Conservation (phyloP, 805 yeast species). For the Pichia kluyveri region DNA sequence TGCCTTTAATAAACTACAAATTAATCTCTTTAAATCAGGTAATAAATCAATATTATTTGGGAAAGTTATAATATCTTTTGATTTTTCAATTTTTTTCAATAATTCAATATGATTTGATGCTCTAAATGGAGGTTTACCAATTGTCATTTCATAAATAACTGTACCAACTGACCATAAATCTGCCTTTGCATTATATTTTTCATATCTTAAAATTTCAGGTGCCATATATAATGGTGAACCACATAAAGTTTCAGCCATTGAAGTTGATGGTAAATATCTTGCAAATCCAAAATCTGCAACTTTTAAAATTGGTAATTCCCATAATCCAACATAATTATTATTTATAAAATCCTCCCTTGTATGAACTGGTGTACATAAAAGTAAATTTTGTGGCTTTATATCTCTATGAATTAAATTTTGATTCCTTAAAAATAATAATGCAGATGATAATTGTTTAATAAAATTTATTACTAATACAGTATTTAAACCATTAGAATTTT, state of each 20-base stretch:
- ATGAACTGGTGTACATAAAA: conserved; percentile 75
- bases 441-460: conserved; percentile 76
- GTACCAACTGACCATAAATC: conserved; percentile 99
- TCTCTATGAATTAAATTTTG: conserved; percentile 90
- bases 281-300: conserved; percentile 99
- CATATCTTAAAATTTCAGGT: conserved; percentile 89
- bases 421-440: conserved; percentile 71
- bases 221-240: conserved; percentile 99
- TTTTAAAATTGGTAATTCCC: conserved; percentile 85
- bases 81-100: conserved; percentile 73
- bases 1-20: conserved; percentile 67
- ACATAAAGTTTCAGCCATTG: conserved; percentile 94
- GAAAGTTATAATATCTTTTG: conserved; percentile 69
- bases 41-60: conserved; percentile 62
- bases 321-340: conserved; percentile 60
- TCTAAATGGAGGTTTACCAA: conserved; percentile 93
- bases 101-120: conserved; percentile 91
- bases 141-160: conserved; percentile 88
- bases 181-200: conserved; percentile 94
- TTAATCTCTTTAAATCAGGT: conserved; percentile 56
- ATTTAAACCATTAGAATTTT: conserved; percentile 68
- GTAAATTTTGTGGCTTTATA: conserved; percentile 84
- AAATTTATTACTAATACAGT: conserved; percentile 74
- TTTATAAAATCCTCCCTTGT: conserved; percentile 51
- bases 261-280: conserved; percentile 82